phyloP scores from a whole-genome alignment of 768 basidiomycete genomes.

The Piloderma croceum region DNA sequence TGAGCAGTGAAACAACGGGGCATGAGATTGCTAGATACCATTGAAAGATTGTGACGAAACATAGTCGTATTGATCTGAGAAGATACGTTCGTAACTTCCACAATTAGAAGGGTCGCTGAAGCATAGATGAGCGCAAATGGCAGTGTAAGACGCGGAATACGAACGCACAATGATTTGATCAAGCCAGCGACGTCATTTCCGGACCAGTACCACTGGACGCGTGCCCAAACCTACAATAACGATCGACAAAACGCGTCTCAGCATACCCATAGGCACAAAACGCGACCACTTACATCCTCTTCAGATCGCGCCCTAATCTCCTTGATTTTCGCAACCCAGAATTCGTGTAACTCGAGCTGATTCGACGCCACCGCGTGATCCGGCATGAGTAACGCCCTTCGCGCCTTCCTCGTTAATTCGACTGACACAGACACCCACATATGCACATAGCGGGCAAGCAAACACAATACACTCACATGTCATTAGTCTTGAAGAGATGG shows the following conservation, averaged over 20 bases:
- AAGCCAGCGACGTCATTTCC: constrained; percentile 39
- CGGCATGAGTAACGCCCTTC: constrained; percentile 44
- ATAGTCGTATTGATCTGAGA: constrained; percentile 44
- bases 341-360: constrained; percentile 28
- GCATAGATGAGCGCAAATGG: background rate
- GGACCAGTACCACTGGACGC: constrained; percentile 53
- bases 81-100: constrained; percentile 44
- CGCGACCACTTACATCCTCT: constrained; percentile 22
- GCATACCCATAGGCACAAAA: background rate
- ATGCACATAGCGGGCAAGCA: too few relatives aligned
- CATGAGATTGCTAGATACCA: constrained; percentile 26
- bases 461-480: too few relatives aligned
- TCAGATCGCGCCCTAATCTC: constrained; percentile 35
- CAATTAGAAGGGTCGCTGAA: constrained; percentile 35
- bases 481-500: too few relatives aligned
- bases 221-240: constrained; percentile 44
- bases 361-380: constrained; percentile 20
- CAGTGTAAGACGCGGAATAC: background rate
- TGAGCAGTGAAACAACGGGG: background rate
- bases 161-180: constrained; percentile 46
- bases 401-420: too few relatives aligned
- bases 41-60: constrained; percentile 42
- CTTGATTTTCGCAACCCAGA: constrained; percentile 48
- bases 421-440: too few relatives aligned
- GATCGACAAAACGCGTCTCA: background rate